Evolutionary conservation across 2,329 filamentous ascomycete genomes (phyloP).

Genomic region (Akanthomyces uredinophilus): DNA sequence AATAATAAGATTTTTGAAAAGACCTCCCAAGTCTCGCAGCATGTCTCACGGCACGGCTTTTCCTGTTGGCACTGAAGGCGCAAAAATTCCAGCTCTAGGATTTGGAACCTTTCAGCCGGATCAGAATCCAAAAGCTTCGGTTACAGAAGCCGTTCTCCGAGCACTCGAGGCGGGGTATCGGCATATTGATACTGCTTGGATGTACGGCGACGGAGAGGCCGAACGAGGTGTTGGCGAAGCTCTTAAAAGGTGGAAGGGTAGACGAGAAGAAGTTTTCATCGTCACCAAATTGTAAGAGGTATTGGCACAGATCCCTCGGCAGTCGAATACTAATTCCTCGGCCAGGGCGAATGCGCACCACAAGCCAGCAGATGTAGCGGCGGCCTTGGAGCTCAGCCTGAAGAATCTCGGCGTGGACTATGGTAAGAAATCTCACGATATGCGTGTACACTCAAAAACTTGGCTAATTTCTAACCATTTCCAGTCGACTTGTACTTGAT

Average conservation of each 20-base stretch:
- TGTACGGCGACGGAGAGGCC: slow-evolving; percentile 5
- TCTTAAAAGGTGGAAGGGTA: neutral
- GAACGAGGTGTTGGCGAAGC: slow-evolving; percentile 9
- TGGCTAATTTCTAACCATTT: neutral
- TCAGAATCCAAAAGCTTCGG: neutral
- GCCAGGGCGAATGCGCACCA: slow-evolving; percentile 6
- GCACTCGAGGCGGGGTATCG: slow-evolving; percentile 5
- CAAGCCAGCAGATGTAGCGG: neutral
- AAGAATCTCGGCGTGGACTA: slow-evolving; percentile 8
- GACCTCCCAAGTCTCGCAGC: neutral
- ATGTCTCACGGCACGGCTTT: neutral
- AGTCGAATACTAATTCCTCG: neutral
- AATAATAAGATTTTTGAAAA: neutral
- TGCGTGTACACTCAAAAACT: neutral
- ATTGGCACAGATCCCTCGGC: neutral
- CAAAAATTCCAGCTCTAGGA: neutral
- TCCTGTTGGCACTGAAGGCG: neutral
- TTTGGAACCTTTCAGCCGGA: slow-evolving; percentile 9
- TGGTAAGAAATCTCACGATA: neutral
- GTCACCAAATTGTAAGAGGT: slow-evolving; percentile 9
- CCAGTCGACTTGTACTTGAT: slow-evolving; percentile 13
- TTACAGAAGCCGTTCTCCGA: neutral
- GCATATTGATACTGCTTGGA: slow-evolving; percentile 13
- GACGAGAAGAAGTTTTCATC: slow-evolving; percentile 4
- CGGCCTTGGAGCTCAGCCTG: slow-evolving; percentile 9